A percentile compares a stretch with the other conserved stretches of the same genome.
phyloP scores from a whole-genome alignment of 352 stramenopile species.

The Globisporangium sylvaticum region DNA sequence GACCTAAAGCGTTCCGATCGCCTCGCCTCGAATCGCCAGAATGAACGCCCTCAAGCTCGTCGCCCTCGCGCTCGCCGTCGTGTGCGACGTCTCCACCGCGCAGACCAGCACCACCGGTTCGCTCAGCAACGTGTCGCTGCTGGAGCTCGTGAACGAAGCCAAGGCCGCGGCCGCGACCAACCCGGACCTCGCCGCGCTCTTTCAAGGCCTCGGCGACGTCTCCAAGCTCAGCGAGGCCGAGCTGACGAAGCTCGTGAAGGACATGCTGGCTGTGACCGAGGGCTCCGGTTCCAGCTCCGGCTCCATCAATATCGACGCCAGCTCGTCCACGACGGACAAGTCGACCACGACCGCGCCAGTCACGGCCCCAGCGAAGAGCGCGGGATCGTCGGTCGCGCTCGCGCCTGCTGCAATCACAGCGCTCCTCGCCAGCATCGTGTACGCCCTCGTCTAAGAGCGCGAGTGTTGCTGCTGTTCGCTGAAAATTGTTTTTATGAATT shows the following conservation, averaged over 20 bases:
- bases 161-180: conserved; percentile 10
- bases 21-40: background rate
- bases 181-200: conserved; percentile 14
- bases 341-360: background rate
- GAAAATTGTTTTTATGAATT: conserved; percentile 1
- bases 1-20: conserved; percentile 1
- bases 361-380: background rate
- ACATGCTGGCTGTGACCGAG: conserved; percentile 5
- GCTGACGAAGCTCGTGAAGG: conserved; percentile 5
- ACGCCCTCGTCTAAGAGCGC: conserved; percentile 9
- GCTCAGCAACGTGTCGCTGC: conserved; percentile 9
- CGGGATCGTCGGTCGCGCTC: background rate
- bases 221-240: conserved; percentile 10
- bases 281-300: conserved; percentile 2
- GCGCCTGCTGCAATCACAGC: conserved; percentile 4
- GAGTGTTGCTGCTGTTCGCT: background rate
- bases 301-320: background rate
- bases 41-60: conserved; percentile 17
- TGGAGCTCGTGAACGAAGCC: conserved; percentile 12
- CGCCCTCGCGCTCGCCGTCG: conserved; percentile 9
- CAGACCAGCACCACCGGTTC: background rate
- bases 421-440: conserved; percentile 6
- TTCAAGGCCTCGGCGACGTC: conserved; percentile 9
- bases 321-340: conserved; percentile 1
- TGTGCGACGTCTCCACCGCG: background rate